These are phyloP conservation scores for Ascochyta clinopodiicola DNA, from an alignment of 2,329 filamentous ascomycete species.

Conservation along the genomic window DNA sequence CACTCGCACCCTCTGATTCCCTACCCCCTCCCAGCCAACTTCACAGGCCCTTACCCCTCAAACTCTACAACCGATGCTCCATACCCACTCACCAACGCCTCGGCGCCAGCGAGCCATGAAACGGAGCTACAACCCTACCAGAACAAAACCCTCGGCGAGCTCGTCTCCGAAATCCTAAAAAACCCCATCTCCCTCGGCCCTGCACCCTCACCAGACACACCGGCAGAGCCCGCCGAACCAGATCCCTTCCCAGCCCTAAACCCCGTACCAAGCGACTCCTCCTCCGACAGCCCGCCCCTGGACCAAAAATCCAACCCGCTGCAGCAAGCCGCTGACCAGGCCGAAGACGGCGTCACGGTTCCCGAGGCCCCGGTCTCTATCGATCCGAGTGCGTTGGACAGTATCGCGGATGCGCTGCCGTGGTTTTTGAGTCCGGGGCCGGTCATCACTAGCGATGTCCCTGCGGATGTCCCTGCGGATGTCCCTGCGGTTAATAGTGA, in stretches of 20 bases:
- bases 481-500: background rate
- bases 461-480: background rate
- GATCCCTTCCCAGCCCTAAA: background rate
- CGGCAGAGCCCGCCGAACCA: background rate
- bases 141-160: conserved; percentile 14
- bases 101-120: background rate
- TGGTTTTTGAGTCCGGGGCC: conserved; percentile 2
- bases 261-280: background rate
- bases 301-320: background rate
- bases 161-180: background rate
- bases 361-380: background rate
- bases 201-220: background rate
- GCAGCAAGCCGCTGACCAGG: conserved; percentile 8
- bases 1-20: conserved; percentile 5
- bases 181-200: background rate
- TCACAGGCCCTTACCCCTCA: background rate
- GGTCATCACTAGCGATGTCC: background rate
- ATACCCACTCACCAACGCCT: background rate
- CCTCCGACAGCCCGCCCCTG: background rate
- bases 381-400: background rate
- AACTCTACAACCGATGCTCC: background rate
- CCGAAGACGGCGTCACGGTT: conserved; percentile 1
- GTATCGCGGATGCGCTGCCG: conserved; percentile 5
- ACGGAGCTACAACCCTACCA: conserved; percentile 5
- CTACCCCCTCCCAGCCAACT: background rate